These are phyloP conservation scores for Lentinula edodes DNA, from an alignment of 768 basidiomycete genomes.

Conservation along the genomic window DNA sequence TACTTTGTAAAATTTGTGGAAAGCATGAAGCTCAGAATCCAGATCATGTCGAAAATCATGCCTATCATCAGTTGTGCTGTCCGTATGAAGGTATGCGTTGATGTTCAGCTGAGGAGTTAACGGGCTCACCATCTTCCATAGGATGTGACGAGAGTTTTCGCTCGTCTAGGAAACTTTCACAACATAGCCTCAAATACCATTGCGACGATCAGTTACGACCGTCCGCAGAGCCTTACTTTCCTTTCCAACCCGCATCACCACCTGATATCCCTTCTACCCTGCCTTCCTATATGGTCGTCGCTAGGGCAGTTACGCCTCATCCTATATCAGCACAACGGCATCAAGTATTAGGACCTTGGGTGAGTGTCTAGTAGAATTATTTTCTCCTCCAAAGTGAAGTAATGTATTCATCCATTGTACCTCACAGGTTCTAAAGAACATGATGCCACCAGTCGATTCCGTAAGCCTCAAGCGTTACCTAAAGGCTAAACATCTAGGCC, in stretches of 20 bases:
- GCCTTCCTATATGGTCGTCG: conserved; percentile 47
- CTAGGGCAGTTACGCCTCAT: conserved; percentile 36
- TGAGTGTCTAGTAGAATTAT: conserved; percentile 19
- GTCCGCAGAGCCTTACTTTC: conserved; percentile 24
- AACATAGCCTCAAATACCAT: conserved; percentile 43
- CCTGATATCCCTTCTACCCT: conserved; percentile 35
- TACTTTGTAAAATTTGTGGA: neutral
- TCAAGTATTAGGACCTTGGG: conserved; percentile 47
- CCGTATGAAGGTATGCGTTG: conserved; percentile 3
- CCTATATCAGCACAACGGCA: conserved; percentile 49
- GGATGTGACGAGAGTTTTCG: conserved; percentile 50
- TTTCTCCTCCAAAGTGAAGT: neutral
- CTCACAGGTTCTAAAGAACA: conserved; percentile 8
- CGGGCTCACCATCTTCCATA: conserved; percentile 18
- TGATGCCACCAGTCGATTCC: conserved; percentile 5
- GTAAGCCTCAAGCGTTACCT: conserved; percentile 6
- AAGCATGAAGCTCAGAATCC: neutral
- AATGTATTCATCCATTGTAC: neutral
- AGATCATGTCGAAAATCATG: conserved; percentile 2
- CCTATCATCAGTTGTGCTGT: neutral
- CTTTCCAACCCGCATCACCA: conserved; percentile 24
- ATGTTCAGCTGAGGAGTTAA: neutral
- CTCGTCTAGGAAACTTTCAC: conserved; percentile 39
- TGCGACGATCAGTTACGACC: conserved; percentile 27
- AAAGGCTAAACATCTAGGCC: conserved; percentile 8